A percentile compares a stretch with the other conserved stretches of the same genome.
Conservation (phyloP, 495 filamentous ascomycete species). For the Aspergillus sclerotioniger region DNA sequence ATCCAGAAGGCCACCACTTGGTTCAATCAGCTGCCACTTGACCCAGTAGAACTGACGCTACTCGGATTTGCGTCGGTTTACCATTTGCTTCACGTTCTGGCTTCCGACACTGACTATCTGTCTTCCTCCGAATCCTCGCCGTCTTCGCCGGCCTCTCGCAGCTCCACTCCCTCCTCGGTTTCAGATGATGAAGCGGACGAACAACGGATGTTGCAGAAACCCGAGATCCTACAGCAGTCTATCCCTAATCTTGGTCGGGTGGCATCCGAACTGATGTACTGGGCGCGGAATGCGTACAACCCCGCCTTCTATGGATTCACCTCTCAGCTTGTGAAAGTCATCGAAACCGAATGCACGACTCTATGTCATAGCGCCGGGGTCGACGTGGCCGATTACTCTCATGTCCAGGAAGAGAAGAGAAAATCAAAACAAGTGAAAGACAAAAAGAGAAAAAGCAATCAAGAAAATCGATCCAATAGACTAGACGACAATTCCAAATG, state of each 20-base stretch:
- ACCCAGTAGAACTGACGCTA: slow-evolving; percentile 57
- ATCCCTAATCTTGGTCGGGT: slow-evolving; percentile 43
- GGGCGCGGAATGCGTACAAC: slow-evolving; percentile 49
- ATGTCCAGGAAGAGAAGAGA: slow-evolving; percentile 19
- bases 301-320: slow-evolving; percentile 48
- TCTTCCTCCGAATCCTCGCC: slow-evolving; percentile 38
- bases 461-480: slow-evolving; percentile 4
- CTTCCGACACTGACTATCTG: slow-evolving; percentile 52
- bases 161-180: slow-evolving; percentile 22
- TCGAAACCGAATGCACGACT: slow-evolving; percentile 42
- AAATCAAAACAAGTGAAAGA: slow-evolving; percentile 16
- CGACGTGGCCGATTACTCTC: slow-evolving; percentile 36
- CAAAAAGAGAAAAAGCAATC: slow-evolving; percentile 16
- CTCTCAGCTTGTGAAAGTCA: slow-evolving; percentile 32
- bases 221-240: slow-evolving; percentile 22
- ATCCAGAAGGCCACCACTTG: slow-evolving; percentile 42
- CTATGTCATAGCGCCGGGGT: slow-evolving; percentile 39
- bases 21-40: slow-evolving; percentile 46
- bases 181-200: slow-evolving; percentile 36
- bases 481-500: neutral
- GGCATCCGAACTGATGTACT: slow-evolving; percentile 45
- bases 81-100: slow-evolving; percentile 60
- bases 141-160: slow-evolving; percentile 17
- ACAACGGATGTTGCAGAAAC: slow-evolving; percentile 14
- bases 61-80: slow-evolving; percentile 78